Base-by-base conservation (phyloP, 371 early-diverging fungal species). In the Funneliformis caledonium region DNA sequence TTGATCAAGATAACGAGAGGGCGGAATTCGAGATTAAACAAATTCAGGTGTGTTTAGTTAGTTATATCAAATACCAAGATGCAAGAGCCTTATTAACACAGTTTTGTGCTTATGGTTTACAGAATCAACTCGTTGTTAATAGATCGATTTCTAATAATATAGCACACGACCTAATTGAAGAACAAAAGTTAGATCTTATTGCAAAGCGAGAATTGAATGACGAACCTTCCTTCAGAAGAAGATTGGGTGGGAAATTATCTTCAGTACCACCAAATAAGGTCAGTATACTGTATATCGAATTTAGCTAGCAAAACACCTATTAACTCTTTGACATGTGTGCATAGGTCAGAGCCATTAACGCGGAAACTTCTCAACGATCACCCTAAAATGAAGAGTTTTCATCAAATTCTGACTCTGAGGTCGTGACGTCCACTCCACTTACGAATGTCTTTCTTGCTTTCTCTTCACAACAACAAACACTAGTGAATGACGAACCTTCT, bases 131-230 rank as follows among this genome's bases (percentile, higher is more conserved):
- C 33, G 11, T 72, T 72, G 31, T 52, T 72, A 31, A 72, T 72
- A 72, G 72, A n/a, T 72, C 48, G 31, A 48, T 37, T 26, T 31
- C 48, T n/a, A 72, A 72, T 72, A 72, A 72, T 72, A 47, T 50
- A 72, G 33, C 48, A 50, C 72, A 33, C 16, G 31, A 72, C 14
- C 14, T 72, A 50, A 72, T 72, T 52, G 72, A 72, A 31, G 72
- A 72, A 72, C 52, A 47, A 72, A 72, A 69, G 16, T 69, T 69
- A n/a, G 19, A 42, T 43, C 14, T 48, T 45, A 50, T 50, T 72
- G 47, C 26, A 72, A 72, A 72, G 10, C 48, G 8, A 50, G 31
- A 4, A 8, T 47, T 12, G 45, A 33, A 43, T 69, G 1, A 47
- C 45, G 45, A 45, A 9, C 43, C 14, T 69, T 4, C 45, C 45